phyloP scores from a whole-genome alignment of 495 filamentous ascomycete species.

The Aspergillus funiculosus region DNA sequence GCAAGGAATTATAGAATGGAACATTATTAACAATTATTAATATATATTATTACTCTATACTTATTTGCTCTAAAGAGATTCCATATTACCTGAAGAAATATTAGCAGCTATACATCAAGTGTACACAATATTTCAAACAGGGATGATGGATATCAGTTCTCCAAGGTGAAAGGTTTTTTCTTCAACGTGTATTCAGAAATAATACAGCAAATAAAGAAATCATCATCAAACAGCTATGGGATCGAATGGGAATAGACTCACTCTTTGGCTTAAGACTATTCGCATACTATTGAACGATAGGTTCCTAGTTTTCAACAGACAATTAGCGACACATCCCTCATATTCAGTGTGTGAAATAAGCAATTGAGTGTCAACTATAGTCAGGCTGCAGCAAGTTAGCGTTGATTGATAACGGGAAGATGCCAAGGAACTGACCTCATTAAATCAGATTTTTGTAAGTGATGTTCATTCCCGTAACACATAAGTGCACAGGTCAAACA shows the following conservation, averaged over 20 bases:
- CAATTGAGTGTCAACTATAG: conserved; percentile 39
- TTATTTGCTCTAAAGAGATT: too few species aligned
- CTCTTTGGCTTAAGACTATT: conserved; percentile 7
- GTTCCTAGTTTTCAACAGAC: conserved; percentile 20
- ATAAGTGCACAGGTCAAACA: conserved; percentile 71
- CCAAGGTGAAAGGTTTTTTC: conserved; percentile 79
- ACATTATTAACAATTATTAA: too few species aligned
- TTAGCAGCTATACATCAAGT: conserved; percentile 20
- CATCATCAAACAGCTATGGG: conserved; percentile 49
- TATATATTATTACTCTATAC: too few species aligned
- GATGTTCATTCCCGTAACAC: conserved; percentile 68
- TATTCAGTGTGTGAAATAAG: conserved; percentile 24
- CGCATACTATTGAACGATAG: conserved; percentile 10
- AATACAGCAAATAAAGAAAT: conserved; percentile 74
- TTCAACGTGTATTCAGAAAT: conserved; percentile 75
- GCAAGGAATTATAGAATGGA: too few species aligned
- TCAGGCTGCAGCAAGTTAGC: conserved; percentile 49
- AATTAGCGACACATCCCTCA: conserved; percentile 32
- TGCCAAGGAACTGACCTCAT: conserved; percentile 65
- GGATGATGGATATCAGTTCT: conserved; percentile 65
- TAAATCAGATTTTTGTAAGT: conserved; percentile 97
- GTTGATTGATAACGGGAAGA: background rate
- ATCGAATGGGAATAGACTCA: conserved; percentile 25
- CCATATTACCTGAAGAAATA: too few species aligned
- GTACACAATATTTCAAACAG: conserved; percentile 7